Evolutionary conservation across 169 alveolate genomes (phyloP), one percentile per base, ranked within the genome.

Genomic region (Sarcocystis neurona): DNA sequence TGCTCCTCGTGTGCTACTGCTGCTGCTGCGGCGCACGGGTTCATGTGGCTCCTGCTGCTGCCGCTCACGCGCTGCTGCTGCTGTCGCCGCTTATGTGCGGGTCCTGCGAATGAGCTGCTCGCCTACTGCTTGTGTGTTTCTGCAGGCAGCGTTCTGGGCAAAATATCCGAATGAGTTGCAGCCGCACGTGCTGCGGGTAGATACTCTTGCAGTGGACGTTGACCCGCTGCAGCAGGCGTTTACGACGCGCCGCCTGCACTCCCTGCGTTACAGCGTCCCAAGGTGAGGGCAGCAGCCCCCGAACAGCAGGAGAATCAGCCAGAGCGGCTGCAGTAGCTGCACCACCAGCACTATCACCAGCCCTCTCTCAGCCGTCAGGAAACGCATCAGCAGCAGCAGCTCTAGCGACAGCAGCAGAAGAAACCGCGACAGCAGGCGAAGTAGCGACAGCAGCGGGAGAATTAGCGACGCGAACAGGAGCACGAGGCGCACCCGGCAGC

Each of bases 181-280:
- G 74, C 91, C 91, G 30, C 91, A 87, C 41, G 91, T 87, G 43
- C 46, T 68, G 79, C 91, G 87, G 1, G 91, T 87, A 50, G 91
- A 87, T 41, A 87, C 91, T 12, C 58, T 87, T 47, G 74, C 50
- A 18, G 41, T 46, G 8, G 88, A 50, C 53, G 44, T 87, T 12
- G 87, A 87, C n/a, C 44, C 72, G 6, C 88, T 74, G 68, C 34
- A 87, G 39, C 48, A 74, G 41, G 53, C 34, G 53, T 87, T 77
- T 37, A 39, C 41, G 30, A 74, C 88, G 10, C 80, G 79, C 46
- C 77, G 91, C 20, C 79, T 87, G 41, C 70, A 56, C 10, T 87
- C 91, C 20, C 87, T 87, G 41, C 48, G 43, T 18, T 87, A 87
- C 80, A 37, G 30, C 23, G 53, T 34, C 87, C 91, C 75, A 47